phyloP scores from a whole-genome alignment of 2,329 filamentous ascomycete species.

The Pyricularia sp. region DNA sequence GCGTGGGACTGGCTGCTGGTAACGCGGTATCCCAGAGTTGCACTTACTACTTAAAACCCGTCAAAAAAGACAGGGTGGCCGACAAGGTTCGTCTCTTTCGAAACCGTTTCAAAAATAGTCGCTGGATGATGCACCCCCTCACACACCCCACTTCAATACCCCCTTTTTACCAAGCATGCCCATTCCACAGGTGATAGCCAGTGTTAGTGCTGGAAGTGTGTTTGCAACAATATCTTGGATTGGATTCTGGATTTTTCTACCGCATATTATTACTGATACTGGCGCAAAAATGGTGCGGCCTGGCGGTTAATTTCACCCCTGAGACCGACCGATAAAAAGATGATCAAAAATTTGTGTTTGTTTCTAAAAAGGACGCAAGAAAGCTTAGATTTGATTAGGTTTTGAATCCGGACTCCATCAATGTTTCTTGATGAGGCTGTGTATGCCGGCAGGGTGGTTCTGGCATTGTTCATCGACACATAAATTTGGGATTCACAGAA shows the following conservation, averaged over 20 bases:
- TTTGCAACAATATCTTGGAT: neutral
- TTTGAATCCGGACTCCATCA: neutral
- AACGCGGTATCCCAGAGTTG: neutral
- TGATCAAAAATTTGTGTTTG: neutral
- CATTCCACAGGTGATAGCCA: neutral
- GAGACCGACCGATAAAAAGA: neutral
- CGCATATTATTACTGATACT: neutral
- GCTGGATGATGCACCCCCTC: neutral
- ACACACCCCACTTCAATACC: neutral
- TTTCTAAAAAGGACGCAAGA: neutral
- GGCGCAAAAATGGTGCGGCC: neutral
- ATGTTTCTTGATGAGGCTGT: neutral
- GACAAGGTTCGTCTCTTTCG: neutral
- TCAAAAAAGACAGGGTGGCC: neutral
- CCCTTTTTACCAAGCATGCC: neutral
- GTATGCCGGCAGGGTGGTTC: neutral
- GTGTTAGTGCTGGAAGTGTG: neutral
- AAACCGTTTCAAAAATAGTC: constrained; percentile 1
- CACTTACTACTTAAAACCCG: neutral
- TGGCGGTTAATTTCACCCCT: neutral
- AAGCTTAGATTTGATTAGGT: neutral
- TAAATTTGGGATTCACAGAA: neutral
- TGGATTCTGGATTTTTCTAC: neutral
- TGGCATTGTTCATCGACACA: neutral
- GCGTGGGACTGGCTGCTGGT: neutral